These are phyloP conservation scores for Pholiota molesta DNA, from an alignment of 768 basidiomycete species.

Conservation along the genomic window DNA sequence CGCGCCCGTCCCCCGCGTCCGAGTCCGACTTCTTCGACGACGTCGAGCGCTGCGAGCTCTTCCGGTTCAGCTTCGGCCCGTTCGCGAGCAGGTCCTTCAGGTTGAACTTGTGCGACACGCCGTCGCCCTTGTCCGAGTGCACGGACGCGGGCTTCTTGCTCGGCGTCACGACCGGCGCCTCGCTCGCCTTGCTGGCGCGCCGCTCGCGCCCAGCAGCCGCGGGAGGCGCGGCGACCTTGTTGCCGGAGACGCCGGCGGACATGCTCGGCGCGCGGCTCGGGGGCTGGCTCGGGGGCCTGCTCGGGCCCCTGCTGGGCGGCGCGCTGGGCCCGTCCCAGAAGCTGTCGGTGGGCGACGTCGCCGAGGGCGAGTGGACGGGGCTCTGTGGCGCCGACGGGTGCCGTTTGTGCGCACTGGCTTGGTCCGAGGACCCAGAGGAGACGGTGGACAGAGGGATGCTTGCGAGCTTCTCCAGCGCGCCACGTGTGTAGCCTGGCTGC, in stretches of 20 bases:
- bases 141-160: conserved; percentile 45
- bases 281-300: conserved; percentile 56
- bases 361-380: conserved; percentile 36
- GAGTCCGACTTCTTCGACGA: conserved; percentile 69
- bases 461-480: conserved; percentile 44
- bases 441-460: conserved; percentile 20
- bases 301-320: conserved; percentile 64
- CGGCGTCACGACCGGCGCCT: conserved; percentile 26
- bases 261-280: conserved; percentile 51
- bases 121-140: conserved; percentile 53
- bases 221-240: conserved; percentile 28
- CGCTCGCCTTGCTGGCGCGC: conserved; percentile 29
- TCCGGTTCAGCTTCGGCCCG: conserved; percentile 77
- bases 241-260: conserved; percentile 45
- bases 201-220: conserved; percentile 26
- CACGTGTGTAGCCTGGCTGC: conserved; percentile 51
- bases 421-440: conserved; percentile 41
- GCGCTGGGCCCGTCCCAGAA: conserved; percentile 55
- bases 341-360: conserved; percentile 60
- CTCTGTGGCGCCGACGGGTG: conserved; percentile 23
- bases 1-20: conserved; percentile 42
- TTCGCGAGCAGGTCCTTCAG: conserved; percentile 78
- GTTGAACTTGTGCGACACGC: conserved; percentile 72
- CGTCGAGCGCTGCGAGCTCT: conserved; percentile 68
- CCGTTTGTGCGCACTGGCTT: conserved; percentile 21